phyloP scores from a whole-genome alignment of 352 stramenopile species.

The Phytophthora hibernalis region DNA sequence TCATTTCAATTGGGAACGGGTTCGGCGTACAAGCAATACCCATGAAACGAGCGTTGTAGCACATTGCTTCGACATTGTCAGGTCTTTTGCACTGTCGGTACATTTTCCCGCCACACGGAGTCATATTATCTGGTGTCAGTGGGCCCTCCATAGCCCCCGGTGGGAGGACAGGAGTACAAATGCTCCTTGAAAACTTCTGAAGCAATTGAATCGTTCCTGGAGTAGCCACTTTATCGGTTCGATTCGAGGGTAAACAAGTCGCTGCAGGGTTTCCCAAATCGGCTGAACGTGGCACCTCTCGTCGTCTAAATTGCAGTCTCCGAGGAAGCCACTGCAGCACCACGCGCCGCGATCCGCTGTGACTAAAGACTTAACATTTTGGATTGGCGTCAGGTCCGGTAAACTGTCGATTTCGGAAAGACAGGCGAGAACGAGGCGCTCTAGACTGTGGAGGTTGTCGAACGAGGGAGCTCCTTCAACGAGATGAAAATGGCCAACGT shows the following conservation, averaged over 20 bases:
- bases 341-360: not conserved
- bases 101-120: not conserved
- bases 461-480: slow-evolving; percentile 17
- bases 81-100: slow-evolving; percentile 19
- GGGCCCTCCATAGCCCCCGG: no score
- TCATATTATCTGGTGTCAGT: no score
- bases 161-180: not conserved
- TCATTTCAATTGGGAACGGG: slow-evolving; percentile 19
- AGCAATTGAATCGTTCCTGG: no score
- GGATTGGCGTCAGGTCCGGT: slow-evolving; percentile 9
- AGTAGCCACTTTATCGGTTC: no score
- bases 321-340: not conserved
- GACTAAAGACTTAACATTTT: slow-evolving; percentile 7
- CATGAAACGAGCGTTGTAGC: slow-evolving; percentile 27
- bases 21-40: slow-evolving; percentile 14
- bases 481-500: slow-evolving; percentile 9
- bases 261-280: not conserved
- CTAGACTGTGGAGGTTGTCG: slow-evolving; percentile 7
- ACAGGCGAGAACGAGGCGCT: slow-evolving; percentile 16
- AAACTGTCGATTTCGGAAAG: slow-evolving; percentile 2
- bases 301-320: not conserved
- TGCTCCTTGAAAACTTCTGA: not conserved
- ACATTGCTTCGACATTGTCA: slow-evolving; percentile 17
- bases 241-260: no score
- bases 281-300: not conserved